Evolutionary conservation across 495 filamentous ascomycete genomes (phyloP).

Genomic region (Penicilliopsis zonata): DNA sequence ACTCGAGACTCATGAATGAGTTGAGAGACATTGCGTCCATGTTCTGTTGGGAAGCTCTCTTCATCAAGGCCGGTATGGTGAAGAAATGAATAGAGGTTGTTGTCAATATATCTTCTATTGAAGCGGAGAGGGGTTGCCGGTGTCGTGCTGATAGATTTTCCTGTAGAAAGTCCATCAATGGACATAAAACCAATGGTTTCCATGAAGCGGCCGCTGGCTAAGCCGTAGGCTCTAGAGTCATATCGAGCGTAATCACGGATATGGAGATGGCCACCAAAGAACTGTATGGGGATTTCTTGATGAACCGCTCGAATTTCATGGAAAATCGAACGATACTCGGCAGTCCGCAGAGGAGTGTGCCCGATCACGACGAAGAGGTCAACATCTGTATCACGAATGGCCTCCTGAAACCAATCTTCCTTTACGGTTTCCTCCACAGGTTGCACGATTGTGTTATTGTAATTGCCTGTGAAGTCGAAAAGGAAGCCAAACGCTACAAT

Average conservation of each 20-base stretch:
- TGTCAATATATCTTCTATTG: conserved; percentile 81
- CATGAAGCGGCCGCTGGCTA: conserved; percentile 91
- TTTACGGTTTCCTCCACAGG: conserved; percentile 66
- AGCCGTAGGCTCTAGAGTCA: conserved; percentile 65
- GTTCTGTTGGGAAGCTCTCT: conserved; percentile 63
- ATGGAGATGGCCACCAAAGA: conserved; percentile 88
- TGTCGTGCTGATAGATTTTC: conserved; percentile 19
- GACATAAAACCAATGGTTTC: conserved; percentile 97
- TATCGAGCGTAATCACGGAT: conserved; percentile 76
- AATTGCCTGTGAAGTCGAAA: conserved; percentile 83
- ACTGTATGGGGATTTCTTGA: conserved; percentile 76
- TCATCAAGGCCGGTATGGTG: conserved; percentile 65
- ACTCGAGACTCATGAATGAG: conserved; percentile 59
- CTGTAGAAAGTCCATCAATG: conserved; percentile 52
- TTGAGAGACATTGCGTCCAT: conserved; percentile 61
- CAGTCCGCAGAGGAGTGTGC: conserved; percentile 70
- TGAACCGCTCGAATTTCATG: conserved; percentile 64
- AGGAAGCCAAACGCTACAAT: conserved; percentile 87
- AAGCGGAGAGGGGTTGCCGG: conserved; percentile 40
- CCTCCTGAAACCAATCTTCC: conserved; percentile 80
- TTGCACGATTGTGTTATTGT: conserved; percentile 78
- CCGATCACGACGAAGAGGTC: conserved; percentile 84
- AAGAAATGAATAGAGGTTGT: conserved; percentile 76
- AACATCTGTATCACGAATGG: conserved; percentile 63
- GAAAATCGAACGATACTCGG: conserved; percentile 68